phyloP scores from a whole-genome alignment of 192 early-diverging fungal species.

The Backusella tarrabulga region DNA sequence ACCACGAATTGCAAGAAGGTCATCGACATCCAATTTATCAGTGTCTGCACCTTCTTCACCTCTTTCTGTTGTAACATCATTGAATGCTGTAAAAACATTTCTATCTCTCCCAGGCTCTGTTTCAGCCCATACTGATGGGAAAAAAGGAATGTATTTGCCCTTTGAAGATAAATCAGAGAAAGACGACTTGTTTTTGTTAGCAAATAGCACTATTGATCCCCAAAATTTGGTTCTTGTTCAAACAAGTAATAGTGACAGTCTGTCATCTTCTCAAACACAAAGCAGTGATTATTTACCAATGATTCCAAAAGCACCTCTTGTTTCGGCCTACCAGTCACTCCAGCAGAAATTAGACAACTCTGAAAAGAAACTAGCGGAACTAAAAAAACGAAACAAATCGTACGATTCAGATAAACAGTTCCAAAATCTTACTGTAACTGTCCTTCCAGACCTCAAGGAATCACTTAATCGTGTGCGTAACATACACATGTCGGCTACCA shows the following conservation, averaged over 20 bases:
- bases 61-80: background rate
- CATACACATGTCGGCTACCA: constrained; percentile 42
- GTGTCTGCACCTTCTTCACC: constrained; percentile 9
- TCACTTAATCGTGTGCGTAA: constrained; percentile 43
- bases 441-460: constrained; percentile 30
- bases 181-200: constrained; percentile 6
- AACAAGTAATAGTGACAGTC: constrained; percentile 29
- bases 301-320: constrained; percentile 48
- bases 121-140: constrained; percentile 1
- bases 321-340: constrained; percentile 40
- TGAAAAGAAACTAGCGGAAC: constrained; percentile 23
- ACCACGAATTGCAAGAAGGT: background rate
- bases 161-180: background rate
- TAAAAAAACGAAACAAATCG: constrained; percentile 15
- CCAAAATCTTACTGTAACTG: constrained; percentile 8
- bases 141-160: background rate
- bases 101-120: constrained; percentile 11
- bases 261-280: background rate
- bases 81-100: constrained; percentile 17
- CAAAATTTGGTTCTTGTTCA: constrained; percentile 39
- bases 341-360: constrained; percentile 34
- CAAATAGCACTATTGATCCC: constrained; percentile 45
- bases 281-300: constrained; percentile 38
- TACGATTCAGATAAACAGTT: constrained; percentile 11
- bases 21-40: constrained; percentile 16